Evolutionary conservation across 768 basidiomycete species (phyloP), one percentile per base, ranked within the genome.

Genomic region (Tricholoma matsutake): DNA sequence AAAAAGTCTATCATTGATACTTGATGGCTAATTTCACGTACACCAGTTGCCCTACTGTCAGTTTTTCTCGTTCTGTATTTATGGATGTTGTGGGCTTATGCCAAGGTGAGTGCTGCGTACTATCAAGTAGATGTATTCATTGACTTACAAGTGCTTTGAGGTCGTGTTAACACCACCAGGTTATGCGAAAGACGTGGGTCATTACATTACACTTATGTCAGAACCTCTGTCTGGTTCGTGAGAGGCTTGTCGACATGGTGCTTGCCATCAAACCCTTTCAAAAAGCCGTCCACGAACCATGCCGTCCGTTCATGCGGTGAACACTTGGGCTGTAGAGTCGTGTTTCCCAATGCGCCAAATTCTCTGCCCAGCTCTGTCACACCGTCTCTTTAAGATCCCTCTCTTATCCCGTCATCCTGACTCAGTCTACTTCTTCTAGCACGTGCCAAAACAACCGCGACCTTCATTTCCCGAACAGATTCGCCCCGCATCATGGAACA

Each of bases 61-160:
- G 80, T 87, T 0, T 94, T 87, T 67, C 75, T 74, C 37, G 60
- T 90, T 4, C 68, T 96, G 20, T 83, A 83, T 51, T 63, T 87
- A n/a, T 83, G 93, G 83, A 81, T 86, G 79, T 47, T 87, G 0
- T 94, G 93, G 93, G 82, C 87, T 13, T 96, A 96, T 74, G 58
- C 81, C 20, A 85, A 83, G 81, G 93, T 92, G 58, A 55, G 82
- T 71, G 22, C 20, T 34, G 3, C 28, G 14, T n/a, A 32, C 25
- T 49, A 28, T 14, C 58, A 16, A 28, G 31, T 43, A 22, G 54
- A 53, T 51, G 34, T 16, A 35, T 31, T 3, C 43, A 49, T 57
- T 58, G 59, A 58, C n/a, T 60, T 3, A 18, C n/a, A 39, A n/a
- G 31, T 51, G 57, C 52, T 22, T 25, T 2, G 65, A 92, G 90